These are phyloP conservation scores for Prunus kanzakura DNA, from an alignment of 306 rosid genomes.

Conservation along the genomic window DNA sequence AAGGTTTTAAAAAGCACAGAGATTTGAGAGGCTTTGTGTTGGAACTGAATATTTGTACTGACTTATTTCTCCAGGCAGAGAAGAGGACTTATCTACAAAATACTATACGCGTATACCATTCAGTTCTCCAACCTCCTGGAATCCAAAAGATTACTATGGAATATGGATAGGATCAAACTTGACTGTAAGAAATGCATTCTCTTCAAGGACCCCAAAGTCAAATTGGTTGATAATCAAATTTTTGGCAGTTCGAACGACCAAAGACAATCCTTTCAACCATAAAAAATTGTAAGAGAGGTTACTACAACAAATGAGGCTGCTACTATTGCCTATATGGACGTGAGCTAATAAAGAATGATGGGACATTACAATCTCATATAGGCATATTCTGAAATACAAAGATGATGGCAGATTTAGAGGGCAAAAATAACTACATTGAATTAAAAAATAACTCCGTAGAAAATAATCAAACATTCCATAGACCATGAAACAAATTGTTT, in stretches of 20 bases:
- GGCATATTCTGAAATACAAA: background rate
- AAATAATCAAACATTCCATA: background rate
- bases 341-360: background rate
- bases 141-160: background rate
- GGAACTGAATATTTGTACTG: background rate
- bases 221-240: background rate
- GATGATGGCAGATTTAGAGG: background rate
- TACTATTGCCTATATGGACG: background rate
- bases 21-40: background rate
- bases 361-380: background rate
- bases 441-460: background rate
- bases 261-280: background rate
- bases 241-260: background rate
- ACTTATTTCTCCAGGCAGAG: background rate
- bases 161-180: background rate
- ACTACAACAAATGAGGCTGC: background rate
- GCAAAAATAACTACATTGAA: background rate
- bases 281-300: background rate
- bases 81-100: background rate
- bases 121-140: background rate
- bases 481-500: background rate
- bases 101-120: background rate
- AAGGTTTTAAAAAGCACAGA: background rate
- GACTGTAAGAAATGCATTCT: background rate
- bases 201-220: background rate